Evolutionary conservation across 2,329 filamentous ascomycete genomes (phyloP).

Genomic region (Metarhizium robertsii): DNA sequence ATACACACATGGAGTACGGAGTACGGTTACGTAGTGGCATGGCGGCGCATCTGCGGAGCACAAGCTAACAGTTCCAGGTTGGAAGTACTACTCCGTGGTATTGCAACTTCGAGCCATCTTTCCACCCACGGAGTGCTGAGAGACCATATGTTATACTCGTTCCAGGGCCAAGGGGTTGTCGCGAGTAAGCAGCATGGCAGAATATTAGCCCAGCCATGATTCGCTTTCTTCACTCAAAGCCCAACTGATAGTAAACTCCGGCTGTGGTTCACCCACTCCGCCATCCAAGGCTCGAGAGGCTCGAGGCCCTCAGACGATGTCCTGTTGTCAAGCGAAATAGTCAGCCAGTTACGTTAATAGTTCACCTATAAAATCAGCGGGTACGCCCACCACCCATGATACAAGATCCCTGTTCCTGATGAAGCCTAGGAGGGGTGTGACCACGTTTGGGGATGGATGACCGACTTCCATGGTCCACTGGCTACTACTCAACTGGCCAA

Average conservation of each 20-base stretch:
- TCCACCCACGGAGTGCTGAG: no score
- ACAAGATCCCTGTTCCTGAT: neutral
- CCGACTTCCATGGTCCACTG: neutral
- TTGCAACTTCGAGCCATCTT: neutral
- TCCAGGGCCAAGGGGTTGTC: no score
- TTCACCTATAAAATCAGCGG: neutral
- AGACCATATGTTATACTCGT: no score
- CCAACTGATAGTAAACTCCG: no score
- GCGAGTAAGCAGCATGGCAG: neutral
- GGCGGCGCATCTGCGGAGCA: neutral
- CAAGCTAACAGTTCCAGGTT: neutral
- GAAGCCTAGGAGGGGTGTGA: neutral
- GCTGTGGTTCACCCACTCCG: no score
- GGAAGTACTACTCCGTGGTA: neutral
- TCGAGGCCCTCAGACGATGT: neutral
- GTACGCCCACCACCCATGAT: neutral
- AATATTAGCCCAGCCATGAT: neutral
- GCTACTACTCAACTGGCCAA: neutral
- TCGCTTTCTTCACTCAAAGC: no score
- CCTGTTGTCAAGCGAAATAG: neutral
- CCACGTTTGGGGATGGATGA: neutral
- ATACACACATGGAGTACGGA: neutral
- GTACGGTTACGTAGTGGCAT: neutral
- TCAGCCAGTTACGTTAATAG: neutral
- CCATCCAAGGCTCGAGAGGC: neutral